Conservation (phyloP, 768 basidiomycete genomes). For the Amanita rimosa region DNA sequence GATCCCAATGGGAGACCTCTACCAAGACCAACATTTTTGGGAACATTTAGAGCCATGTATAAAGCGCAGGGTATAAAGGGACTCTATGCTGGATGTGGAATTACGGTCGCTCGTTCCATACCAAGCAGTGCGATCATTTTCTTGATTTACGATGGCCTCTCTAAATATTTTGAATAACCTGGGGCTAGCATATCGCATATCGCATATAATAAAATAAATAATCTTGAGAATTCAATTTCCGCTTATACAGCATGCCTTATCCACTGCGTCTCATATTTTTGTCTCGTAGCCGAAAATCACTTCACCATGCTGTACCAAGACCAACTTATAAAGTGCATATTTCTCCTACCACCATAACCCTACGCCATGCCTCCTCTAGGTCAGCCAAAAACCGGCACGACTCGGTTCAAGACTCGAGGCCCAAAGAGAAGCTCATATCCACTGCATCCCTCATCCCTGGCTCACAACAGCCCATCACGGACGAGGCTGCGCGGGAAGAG, state of each 20-base stretch:
- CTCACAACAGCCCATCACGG: conserved; percentile 50
- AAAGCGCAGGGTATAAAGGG: conserved; percentile 62
- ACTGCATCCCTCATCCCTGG: conserved; percentile 56
- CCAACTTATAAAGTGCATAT: neutral
- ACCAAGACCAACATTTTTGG: conserved; percentile 35
- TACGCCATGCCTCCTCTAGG: conserved; percentile 3
- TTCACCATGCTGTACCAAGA: neutral
- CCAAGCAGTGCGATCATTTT: conserved; percentile 89
- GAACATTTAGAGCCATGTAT: conserved; percentile 63
- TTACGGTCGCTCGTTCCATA: conserved; percentile 72
- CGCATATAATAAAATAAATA: too few species aligned
- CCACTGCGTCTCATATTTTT: neutral
- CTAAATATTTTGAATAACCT: conserved; percentile 24
- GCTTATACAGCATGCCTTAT: neutral
- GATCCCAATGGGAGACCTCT: conserved; percentile 10
- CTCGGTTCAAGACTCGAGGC: neutral
- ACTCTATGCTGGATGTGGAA: conserved; percentile 80
- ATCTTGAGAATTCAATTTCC: neutral
- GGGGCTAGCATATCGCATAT: too few species aligned
- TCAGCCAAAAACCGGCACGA: neutral
- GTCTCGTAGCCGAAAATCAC: neutral
- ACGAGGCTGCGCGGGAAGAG: conserved; percentile 42
- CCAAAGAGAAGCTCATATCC: conserved; percentile 30
- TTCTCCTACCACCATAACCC: neutral
- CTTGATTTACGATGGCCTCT: conserved; percentile 72